phyloP scores from a whole-genome alignment of 305 asterid genomes.

The Euphrasia arctica region DNA sequence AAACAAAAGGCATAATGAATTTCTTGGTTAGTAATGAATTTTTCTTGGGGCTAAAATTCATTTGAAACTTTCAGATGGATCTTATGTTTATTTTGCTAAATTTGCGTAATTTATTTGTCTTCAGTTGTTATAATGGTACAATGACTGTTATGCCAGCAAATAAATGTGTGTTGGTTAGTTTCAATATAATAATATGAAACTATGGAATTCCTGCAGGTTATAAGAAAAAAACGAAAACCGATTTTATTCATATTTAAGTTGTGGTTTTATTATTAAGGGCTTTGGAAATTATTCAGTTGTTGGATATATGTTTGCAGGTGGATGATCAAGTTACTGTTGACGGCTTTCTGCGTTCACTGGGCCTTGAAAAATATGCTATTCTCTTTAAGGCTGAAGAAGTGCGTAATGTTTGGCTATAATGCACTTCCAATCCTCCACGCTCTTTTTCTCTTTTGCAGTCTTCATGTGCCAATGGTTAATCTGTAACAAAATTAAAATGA shows the following conservation, averaged over 20 bases:
- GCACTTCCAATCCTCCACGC: conserved; percentile 13
- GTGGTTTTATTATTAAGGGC: conserved; percentile 12
- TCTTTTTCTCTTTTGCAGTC: conserved; percentile 22
- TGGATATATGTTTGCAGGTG: conserved; percentile 44
- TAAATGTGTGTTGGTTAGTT: background rate
- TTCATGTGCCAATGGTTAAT: conserved; percentile 4
- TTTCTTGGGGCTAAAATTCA: conserved; percentile 5
- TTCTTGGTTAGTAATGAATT: conserved; percentile 9
- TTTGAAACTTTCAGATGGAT: conserved; percentile 14
- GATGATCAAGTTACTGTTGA: conserved; percentile 73
- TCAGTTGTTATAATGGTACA: conserved; percentile 1
- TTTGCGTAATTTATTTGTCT: conserved; percentile 4
- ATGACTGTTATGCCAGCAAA: conserved; percentile 16
- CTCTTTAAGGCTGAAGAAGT: conserved; percentile 93
- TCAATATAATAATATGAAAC: conserved; percentile 8
- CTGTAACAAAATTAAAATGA: background rate
- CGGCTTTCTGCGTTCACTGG: conserved; percentile 69
- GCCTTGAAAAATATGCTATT: conserved; percentile 73
- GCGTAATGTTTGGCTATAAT: conserved; percentile 29
- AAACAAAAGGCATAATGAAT: background rate
- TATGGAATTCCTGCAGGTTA: conserved; percentile 14
- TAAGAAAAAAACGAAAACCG: background rate
- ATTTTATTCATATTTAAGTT: background rate
- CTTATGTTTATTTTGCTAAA: conserved; percentile 3
- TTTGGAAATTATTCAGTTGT: conserved; percentile 22